Percentiles rank a stretch among this genome's conserved stretches.
phyloP scores from a whole-genome alignment of 1,139 yeast species.

The Geotrichum fermentans region DNA sequence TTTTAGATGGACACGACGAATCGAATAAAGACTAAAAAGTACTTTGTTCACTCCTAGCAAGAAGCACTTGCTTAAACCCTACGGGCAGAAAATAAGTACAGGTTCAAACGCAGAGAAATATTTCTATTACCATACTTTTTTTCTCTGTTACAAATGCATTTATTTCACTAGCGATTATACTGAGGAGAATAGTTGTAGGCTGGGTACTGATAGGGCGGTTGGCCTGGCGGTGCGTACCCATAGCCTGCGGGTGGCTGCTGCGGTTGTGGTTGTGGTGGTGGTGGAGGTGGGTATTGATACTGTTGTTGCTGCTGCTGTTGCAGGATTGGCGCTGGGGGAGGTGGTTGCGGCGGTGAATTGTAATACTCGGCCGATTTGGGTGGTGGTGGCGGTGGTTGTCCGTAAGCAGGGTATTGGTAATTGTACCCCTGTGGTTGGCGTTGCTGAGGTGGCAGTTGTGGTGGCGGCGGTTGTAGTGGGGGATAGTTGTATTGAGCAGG shows the following conservation, averaged over 20 bases:
- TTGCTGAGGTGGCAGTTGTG: not conserved
- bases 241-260: no score
- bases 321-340: not conserved
- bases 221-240: conserved; percentile 11
- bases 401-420: not conserved
- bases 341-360: not conserved
- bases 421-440: not conserved
- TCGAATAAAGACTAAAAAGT: no score
- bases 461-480: not conserved
- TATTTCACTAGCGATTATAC: not conserved
- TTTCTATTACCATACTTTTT: no score
- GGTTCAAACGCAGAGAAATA: no score
- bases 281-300: not conserved
- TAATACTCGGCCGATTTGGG: not conserved
- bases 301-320: conserved; percentile 17
- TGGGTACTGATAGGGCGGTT: conserved; percentile 2
- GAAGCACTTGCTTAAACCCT: no score
- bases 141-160: not conserved
- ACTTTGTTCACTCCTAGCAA: no score
- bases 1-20: no score
- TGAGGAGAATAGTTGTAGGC: not conserved
- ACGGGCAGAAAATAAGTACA: no score
- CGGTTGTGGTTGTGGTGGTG: not conserved
- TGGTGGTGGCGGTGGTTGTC: not conserved
- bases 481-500: not conserved